Evolutionary conservation across 805 yeast genomes (phyloP).

Genomic region (Hanseniaspora occidentalis): DNA sequence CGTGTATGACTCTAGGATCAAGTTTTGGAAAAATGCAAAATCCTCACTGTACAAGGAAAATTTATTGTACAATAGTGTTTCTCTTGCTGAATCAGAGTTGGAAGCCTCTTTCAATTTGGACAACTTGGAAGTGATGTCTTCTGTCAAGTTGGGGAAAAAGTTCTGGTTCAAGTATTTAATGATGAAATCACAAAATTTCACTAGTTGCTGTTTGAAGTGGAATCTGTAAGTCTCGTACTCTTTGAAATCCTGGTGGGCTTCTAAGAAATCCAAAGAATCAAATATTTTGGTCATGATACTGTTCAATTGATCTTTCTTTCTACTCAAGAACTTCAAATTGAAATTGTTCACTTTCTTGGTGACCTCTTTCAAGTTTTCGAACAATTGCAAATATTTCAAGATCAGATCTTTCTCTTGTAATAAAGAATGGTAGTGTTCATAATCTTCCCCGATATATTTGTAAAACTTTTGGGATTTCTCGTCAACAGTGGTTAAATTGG

Average conservation of each 20-base stretch:
- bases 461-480: not conserved
- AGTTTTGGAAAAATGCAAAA: conserved; percentile 29
- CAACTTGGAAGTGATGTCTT: conserved; percentile 20
- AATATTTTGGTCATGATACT: conserved; percentile 48
- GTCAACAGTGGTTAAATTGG: not conserved
- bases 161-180: conserved; percentile 45
- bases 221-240: conserved; percentile 58
- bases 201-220: conserved; percentile 72
- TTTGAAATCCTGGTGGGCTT: conserved; percentile 43
- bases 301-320: conserved; percentile 35
- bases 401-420: not conserved
- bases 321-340: not conserved
- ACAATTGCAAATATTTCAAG: not conserved
- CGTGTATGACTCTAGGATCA: conserved; percentile 19
- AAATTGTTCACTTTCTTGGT: not conserved
- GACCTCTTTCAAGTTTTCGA: not conserved
- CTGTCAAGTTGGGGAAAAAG: conserved; percentile 24
- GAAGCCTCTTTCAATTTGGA: conserved; percentile 14
- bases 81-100: conserved; percentile 30
- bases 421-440: not conserved
- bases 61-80: conserved; percentile 55
- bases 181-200: conserved; percentile 65
- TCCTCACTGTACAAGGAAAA: conserved; percentile 35
- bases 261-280: conserved; percentile 48
- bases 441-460: not conserved